Evolutionary conservation across 179 eudicot genomes (phyloP).

Genomic region (Beta lomatogona): DNA sequence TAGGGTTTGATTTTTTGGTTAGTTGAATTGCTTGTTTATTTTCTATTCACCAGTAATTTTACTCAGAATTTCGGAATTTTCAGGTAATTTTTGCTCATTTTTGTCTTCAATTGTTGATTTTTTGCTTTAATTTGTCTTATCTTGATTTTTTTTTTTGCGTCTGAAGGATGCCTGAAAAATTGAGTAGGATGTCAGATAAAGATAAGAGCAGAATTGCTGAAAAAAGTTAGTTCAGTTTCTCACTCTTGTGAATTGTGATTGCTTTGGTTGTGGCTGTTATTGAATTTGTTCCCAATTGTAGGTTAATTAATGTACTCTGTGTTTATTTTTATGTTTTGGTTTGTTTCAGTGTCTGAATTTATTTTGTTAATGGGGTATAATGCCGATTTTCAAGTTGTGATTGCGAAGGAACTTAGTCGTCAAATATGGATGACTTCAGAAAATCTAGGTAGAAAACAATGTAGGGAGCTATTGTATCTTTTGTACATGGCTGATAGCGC

Average conservation of each 20-base stretch:
- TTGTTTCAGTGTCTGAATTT: constrained; percentile 39
- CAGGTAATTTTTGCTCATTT: not conserved
- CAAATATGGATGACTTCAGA: constrained; percentile 34
- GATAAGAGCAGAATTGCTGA: constrained; percentile 40
- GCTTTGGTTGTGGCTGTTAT: not conserved
- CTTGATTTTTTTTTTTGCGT: not conserved
- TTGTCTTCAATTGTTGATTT: not conserved
- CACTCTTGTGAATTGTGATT: not conserved
- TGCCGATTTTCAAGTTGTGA: constrained; percentile 42
- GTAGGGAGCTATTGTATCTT: constrained; percentile 41
- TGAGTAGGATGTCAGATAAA: constrained; percentile 36
- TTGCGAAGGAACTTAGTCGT: constrained; percentile 37
- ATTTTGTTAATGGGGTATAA: constrained; percentile 43
- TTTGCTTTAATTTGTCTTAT: not conserved
- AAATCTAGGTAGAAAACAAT: constrained; percentile 36
- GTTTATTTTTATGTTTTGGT: not conserved
- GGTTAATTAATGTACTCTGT: not conserved
- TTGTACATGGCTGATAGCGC: constrained; percentile 41
- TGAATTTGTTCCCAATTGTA: not conserved
- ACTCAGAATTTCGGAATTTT: not conserved
- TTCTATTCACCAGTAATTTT: no score
- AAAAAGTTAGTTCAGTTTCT: constrained; percentile 25
- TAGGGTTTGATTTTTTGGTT: constrained; percentile 9
- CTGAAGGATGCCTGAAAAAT: constrained; percentile 32
- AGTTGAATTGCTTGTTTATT: not conserved